A percentile compares a stretch with the other conserved stretches of the same genome.
Evolutionary conservation across 129 eudicot species (phyloP).

Genomic region (Sambucus nigra): DNA sequence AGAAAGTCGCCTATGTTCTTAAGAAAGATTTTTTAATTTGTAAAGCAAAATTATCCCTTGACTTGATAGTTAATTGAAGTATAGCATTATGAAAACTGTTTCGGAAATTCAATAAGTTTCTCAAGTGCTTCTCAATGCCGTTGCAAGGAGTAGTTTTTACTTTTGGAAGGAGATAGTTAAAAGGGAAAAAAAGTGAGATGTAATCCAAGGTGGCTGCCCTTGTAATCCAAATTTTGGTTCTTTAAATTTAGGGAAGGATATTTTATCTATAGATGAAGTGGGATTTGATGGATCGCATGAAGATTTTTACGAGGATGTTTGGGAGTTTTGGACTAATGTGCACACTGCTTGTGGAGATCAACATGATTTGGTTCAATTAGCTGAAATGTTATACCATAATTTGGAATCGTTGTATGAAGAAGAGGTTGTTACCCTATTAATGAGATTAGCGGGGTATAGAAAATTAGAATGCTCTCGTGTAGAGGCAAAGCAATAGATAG

Average conservation of each 20-base stretch:
- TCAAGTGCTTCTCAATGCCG: too few relatives aligned
- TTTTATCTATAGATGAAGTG: slow-evolving; percentile 13
- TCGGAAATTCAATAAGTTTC: too few relatives aligned
- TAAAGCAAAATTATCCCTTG: too few relatives aligned
- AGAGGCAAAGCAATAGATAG: slow-evolving; percentile 32
- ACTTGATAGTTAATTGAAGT: too few relatives aligned
- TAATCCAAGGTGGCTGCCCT: slow-evolving; percentile 25
- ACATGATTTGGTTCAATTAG: slow-evolving; percentile 23
- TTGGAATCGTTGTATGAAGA: slow-evolving; percentile 27
- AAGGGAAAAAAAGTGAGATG: too few relatives aligned
- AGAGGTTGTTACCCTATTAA: slow-evolving; percentile 29
- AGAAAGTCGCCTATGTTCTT: too few relatives aligned
- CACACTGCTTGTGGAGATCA: slow-evolving; percentile 13
- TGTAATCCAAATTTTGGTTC: slow-evolving; percentile 25
- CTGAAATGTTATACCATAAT: slow-evolving; percentile 19
- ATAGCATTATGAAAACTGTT: too few relatives aligned
- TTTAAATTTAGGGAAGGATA: slow-evolving; percentile 13
- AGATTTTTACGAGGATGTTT: slow-evolving; percentile 49
- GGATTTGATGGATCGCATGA: slow-evolving; percentile 37
- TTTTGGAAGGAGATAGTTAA: too few relatives aligned
- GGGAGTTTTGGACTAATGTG: slow-evolving; percentile 46
- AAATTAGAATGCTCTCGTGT: slow-evolving; percentile 7
- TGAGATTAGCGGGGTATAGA: slow-evolving; percentile 13
- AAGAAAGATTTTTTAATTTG: too few relatives aligned
- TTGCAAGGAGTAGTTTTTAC: too few relatives aligned